A percentile compares a stretch with the other conserved stretches of the same genome.
Evolutionary conservation across 1,284 basidiomycete genomes (phyloP).

Genomic region (Ganoderma multipileum): DNA sequence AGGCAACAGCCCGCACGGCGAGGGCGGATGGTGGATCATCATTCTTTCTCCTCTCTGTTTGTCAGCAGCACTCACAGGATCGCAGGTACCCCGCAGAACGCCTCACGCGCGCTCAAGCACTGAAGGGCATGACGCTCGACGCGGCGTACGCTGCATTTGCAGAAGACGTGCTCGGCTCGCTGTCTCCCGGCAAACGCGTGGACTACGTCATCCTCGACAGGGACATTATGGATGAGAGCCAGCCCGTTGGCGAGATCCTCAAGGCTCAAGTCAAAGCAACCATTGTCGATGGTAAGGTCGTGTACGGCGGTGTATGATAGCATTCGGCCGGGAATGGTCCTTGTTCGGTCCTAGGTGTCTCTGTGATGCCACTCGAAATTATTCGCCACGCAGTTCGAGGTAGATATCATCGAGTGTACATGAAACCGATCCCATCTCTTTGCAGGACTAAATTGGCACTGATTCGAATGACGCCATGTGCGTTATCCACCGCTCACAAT

Average conservation of each 20-base stretch:
- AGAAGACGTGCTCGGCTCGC: constrained; percentile 72
- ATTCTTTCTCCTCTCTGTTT: background rate
- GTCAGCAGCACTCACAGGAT: background rate
- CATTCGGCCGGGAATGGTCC: background rate
- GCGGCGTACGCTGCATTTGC: constrained; percentile 88
- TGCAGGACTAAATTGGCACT: background rate
- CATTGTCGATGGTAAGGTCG: constrained; percentile 76
- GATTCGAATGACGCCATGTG: background rate
- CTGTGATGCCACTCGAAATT: background rate
- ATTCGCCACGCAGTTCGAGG: too few species aligned
- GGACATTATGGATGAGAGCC: constrained; percentile 70
- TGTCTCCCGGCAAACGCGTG: constrained; percentile 79
- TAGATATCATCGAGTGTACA: too few species aligned
- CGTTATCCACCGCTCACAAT: background rate
- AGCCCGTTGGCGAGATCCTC: constrained; percentile 64
- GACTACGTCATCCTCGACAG: constrained; percentile 86
- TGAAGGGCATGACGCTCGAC: constrained; percentile 88
- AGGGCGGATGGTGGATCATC: constrained; percentile 73
- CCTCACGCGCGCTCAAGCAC: constrained; percentile 76
- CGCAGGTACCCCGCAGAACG: constrained; percentile 74
- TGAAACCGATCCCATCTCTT: background rate
- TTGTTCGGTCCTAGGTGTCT: background rate
- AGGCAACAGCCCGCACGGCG: constrained; percentile 84
- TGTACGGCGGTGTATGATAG: constrained; percentile 57
- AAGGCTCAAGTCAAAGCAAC: constrained; percentile 63